Conservation (phyloP, 345 rosid species). For the Boechera retrofracta region DNA sequence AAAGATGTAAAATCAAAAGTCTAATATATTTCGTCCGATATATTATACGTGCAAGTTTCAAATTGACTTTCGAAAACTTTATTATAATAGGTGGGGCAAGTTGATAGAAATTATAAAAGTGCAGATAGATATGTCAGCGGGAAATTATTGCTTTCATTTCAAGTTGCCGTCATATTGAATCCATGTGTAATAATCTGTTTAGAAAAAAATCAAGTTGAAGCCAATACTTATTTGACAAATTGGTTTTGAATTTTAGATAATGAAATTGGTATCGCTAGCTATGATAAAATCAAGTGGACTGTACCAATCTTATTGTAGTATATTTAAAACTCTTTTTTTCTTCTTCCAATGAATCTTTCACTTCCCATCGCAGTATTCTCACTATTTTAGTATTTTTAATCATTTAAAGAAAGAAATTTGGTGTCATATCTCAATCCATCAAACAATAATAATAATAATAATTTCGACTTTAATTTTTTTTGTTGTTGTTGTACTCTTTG, state of each 20-base stretch:
- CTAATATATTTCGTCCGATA: not conserved
- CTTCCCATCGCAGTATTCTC: not conserved
- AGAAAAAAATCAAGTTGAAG: not conserved
- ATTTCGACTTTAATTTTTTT: not conserved
- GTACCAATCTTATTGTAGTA: not conserved
- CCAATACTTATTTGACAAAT: constrained; percentile 6
- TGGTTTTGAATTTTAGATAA: not conserved
- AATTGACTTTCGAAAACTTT: constrained; percentile 30
- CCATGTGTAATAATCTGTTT: not conserved
- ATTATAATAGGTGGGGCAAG: constrained; percentile 23
- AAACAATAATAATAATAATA: not conserved
- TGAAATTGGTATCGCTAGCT: constrained; percentile 13
- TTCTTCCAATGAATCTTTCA: not conserved
- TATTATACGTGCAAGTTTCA: not conserved
- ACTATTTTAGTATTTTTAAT: not conserved
- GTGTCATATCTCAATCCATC: constrained; percentile 38
- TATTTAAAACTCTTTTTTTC: not conserved
- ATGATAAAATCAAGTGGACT: not conserved
- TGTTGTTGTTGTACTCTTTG: not conserved
- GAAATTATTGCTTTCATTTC: constrained; percentile 23
- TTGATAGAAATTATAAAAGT: constrained; percentile 10
- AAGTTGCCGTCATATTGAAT: constrained; percentile 30
- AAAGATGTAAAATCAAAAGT: not conserved
- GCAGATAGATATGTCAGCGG: constrained; percentile 9
- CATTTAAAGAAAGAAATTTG: not conserved